Base-by-base conservation (phyloP, 1,284 basidiomycete species). In the Sparassis latifolia region DNA sequence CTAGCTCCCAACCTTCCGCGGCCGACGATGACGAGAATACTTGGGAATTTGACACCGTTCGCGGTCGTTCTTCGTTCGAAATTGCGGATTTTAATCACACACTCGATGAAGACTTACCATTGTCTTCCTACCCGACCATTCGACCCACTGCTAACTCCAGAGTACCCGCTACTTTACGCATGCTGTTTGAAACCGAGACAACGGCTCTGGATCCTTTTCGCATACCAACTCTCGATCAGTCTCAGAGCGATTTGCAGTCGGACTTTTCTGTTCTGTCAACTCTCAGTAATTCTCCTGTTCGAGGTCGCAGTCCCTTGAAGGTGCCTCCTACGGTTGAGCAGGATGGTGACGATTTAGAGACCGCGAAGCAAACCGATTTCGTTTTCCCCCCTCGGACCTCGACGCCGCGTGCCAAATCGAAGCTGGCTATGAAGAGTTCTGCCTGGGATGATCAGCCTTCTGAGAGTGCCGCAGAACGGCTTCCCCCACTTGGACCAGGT, bases 1-100 rank as follows among this genome's bases (percentile, higher is more conserved):
- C 33, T 39, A 60, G 61, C 29, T 49, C 48, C 7, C 52, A 53
- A 4, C 50, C 48, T 10, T 48, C 47, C 29, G 41, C 50, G 5
- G 48, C 60, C 42, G 55, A 63, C 28, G 67, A 74, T 38, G 75
- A 80, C n/a, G 74, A 78, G 44, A 74, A 76, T 52, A 69, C 72
- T 46, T 90, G 87, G 87, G 83, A 87, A 60, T 90, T 90, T 58
- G 88, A 90, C 47, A 88, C 87, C 0, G 69, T 89, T 33, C 74
- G 81, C 43, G 76, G 75, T 27, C 71, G 67, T 2, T 60, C 67
- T 12, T 55, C 62, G 12, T 47, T 63, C 20, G 62, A 50, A 28
- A 41, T 42, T 3, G 48, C 51, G 12, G 58, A 60, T 27, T 43
- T 51, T 20, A 57, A 59, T 31, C 48, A 47, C 37, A 51, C 57